phyloP scores from a whole-genome alignment of 2,329 filamentous ascomycete genomes.

The Rasamsonia emersonii region DNA sequence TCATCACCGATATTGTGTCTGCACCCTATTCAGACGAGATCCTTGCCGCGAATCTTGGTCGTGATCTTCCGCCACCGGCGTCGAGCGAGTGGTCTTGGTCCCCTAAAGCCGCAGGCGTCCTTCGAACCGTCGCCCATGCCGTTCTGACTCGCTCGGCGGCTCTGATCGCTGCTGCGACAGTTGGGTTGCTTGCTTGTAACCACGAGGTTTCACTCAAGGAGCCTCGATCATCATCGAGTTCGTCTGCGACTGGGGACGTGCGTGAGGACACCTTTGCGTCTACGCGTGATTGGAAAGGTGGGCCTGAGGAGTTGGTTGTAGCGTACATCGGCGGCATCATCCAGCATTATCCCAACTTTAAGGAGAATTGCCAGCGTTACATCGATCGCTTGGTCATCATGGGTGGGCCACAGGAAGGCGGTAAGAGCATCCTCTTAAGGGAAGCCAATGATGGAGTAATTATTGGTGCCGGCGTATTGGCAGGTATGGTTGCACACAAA shows the following conservation, averaged over 20 bases:
- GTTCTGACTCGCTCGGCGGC: conserved; percentile 7
- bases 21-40: conserved; percentile 2
- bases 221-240: background rate
- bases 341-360: conserved; percentile 61
- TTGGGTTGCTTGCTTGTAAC: conserved; percentile 8
- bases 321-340: conserved; percentile 72
- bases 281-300: conserved; percentile 8
- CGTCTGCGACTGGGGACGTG: conserved; percentile 26
- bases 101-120: conserved; percentile 4
- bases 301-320: conserved; percentile 31
- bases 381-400: conserved; percentile 44
- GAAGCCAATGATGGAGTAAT: conserved; percentile 43
- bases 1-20: conserved; percentile 6
- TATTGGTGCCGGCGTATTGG: conserved; percentile 42
- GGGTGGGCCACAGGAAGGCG: conserved; percentile 27
- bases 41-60: conserved; percentile 2
- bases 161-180: conserved; percentile 9
- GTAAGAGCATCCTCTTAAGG: conserved; percentile 37
- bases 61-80: background rate
- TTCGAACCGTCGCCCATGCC: conserved; percentile 6
- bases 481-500: conserved; percentile 31
- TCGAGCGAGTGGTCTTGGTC: conserved; percentile 6
- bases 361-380: conserved; percentile 56
- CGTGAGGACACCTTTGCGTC: too few relatives aligned
- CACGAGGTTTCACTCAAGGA: conserved; percentile 7